phyloP scores from a whole-genome alignment of 208 protist genomes.

The Trypanosoma scelopori region DNA sequence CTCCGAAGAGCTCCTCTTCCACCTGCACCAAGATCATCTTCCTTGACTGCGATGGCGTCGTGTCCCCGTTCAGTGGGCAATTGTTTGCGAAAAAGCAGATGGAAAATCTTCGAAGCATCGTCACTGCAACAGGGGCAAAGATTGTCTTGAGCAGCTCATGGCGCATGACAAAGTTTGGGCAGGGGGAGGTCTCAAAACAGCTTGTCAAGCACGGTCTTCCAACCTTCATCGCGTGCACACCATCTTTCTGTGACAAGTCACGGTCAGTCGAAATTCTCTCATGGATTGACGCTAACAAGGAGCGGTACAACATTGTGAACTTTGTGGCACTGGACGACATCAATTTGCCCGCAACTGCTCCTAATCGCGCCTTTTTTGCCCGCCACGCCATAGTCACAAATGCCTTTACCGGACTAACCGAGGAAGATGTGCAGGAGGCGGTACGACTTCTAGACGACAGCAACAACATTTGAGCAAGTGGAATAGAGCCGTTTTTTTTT shows the following conservation, averaged over 20 bases:
- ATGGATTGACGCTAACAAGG: conserved; percentile 60
- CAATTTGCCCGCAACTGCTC: conserved; percentile 42
- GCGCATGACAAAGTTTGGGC: conserved; percentile 65
- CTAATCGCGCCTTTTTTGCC: conserved; percentile 57
- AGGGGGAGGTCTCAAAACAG: conserved; percentile 51
- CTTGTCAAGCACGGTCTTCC: conserved; percentile 44
- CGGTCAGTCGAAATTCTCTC: conserved; percentile 53
- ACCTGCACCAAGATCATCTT: conserved; percentile 59
- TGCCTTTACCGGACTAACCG: conserved; percentile 48
- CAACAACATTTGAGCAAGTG: conserved; percentile 48
- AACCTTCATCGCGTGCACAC: conserved; percentile 59
- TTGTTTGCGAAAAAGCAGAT: conserved; percentile 52
- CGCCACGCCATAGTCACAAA: conserved; percentile 61
- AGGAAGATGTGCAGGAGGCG: conserved; percentile 42
- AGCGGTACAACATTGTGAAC: conserved; percentile 60
- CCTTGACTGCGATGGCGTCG: conserved; percentile 75
- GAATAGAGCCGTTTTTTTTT: not conserved
- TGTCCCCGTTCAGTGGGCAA: conserved; percentile 51
- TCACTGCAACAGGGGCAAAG: conserved; percentile 50
- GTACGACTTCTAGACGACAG: conserved; percentile 47
- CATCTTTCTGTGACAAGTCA: conserved; percentile 30
- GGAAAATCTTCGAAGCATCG: conserved; percentile 43
- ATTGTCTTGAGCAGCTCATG: conserved; percentile 77
- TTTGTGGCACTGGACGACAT: conserved; percentile 82
- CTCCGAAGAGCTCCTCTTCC: not conserved